Evolutionary conservation across 176 grass and related monocot species (phyloP).

Genomic region (Phoenix roebelenii): DNA sequence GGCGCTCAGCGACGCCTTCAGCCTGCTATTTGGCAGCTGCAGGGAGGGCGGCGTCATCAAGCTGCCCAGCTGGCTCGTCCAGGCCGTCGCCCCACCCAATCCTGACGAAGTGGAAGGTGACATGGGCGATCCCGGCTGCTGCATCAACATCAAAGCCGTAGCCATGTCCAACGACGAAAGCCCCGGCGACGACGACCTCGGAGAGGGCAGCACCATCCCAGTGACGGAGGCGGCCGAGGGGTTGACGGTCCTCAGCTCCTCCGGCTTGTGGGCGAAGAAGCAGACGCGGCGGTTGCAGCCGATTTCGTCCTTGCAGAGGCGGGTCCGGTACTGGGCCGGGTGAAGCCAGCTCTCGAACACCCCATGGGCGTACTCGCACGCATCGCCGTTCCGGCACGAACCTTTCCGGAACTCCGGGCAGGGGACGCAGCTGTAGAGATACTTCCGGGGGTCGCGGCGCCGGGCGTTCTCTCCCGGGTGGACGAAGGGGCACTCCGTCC

Average conservation of each 20-base stretch:
- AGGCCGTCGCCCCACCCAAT: neutral
- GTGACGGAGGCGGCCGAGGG: constrained; percentile 2
- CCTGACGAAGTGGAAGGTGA: constrained; percentile 1
- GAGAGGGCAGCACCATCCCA: constrained; percentile 1
- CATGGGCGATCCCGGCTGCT: constrained; percentile 4
- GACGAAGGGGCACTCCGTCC: constrained; percentile 15
- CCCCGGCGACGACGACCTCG: neutral
- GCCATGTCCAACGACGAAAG: constrained; percentile 16
- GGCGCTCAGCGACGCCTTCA: constrained; percentile 8
- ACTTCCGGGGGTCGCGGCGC: constrained; percentile 8
- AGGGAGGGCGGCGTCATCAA: constrained; percentile 1
- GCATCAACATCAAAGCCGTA: constrained; percentile 11
- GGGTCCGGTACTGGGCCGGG: constrained; percentile 14
- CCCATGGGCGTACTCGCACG: constrained; percentile 12
- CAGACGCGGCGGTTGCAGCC: constrained; percentile 13
- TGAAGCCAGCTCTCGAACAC: constrained; percentile 19
- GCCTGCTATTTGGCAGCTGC: constrained; percentile 6
- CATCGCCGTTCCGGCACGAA: constrained; percentile 16
- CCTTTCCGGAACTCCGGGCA: constrained; percentile 13
- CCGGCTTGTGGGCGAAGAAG: constrained; percentile 16
- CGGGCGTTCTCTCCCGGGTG: constrained; percentile 14
- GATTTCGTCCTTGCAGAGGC: constrained; percentile 12
- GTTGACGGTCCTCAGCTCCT: constrained; percentile 11
- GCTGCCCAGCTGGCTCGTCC: neutral
- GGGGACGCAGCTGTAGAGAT: constrained; percentile 11